Evolutionary conservation across 306 rosid species (phyloP), one percentile per base, ranked within the genome.

Genomic region (Castanea sativa): DNA sequence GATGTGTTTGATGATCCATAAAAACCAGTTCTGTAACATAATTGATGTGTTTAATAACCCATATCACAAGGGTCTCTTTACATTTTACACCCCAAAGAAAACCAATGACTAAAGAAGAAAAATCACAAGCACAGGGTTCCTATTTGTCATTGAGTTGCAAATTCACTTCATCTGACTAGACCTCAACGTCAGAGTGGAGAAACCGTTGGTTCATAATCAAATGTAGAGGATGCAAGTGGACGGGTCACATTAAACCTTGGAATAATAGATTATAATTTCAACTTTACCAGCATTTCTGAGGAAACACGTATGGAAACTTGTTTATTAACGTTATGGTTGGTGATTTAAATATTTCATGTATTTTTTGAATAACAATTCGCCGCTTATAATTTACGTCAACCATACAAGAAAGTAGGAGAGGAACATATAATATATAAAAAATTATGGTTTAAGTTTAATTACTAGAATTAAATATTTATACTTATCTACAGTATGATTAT

Each of bases 91-190:
- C 15, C 30, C 3, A 63, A 6, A 63, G 11, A 2, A 16, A 3
- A 27, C 6, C 43, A 2, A 63, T 1, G 12, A 5, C n/a, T 4
- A 10, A 53, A 53, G 30, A 53, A 73, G 30, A 10, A 15, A 29
- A 55, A 56, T 19, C 65, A 8, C 21, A 8, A 7, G 55, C 55
- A 5, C 45, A 74, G 55, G 20, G 5, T 56, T 23, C 69, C 69
- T 69, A 58, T 16, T 58, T 56, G 78, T 58, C 8, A 61, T 59
- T 53, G 7, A 75, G 73, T 59, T 73, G 75, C 4, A 43, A 60
- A 83, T 73, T 68, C 69, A 79, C 43, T 15, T 78, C 61, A 67
- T 80, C 80, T 86, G 85, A 83, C 79, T 83, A 64, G 84, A 73
- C 45, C 71, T n/a, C 58, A 60, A 83, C 79, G 90, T 83, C 82